Conservation (phyloP, 1,139 yeast genomes). For the Magnusiomyces paraingens region DNA sequence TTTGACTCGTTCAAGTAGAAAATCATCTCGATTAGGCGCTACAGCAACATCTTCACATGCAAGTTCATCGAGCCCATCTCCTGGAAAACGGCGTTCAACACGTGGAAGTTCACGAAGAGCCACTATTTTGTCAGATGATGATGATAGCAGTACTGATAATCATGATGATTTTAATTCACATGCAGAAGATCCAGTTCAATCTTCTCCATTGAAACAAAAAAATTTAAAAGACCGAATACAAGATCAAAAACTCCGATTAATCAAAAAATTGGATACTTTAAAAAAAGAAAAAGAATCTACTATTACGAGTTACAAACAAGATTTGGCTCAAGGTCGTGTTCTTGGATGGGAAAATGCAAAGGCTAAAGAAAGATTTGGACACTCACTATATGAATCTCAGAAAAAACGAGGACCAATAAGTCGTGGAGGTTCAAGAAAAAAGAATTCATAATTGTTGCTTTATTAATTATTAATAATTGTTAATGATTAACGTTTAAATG, state of each 20-base stretch:
- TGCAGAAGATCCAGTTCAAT: not conserved
- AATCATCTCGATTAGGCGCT: not conserved
- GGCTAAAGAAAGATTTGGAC: constrained; percentile 15
- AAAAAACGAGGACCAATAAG: constrained; percentile 3
- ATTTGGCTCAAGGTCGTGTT: constrained; percentile 12
- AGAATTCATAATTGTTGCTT: not conserved
- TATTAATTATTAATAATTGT: not conserved
- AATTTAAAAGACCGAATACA: not conserved
- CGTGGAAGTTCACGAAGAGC: not conserved
- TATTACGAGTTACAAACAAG: constrained; percentile 10
- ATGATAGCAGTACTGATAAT: not conserved
- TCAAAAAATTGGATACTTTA: constrained; percentile 9
- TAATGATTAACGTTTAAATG: too few relatives aligned
- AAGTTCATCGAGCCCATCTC: not conserved
- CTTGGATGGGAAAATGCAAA: constrained; percentile 16
- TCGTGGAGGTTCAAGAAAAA: not conserved
- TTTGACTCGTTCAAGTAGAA: not conserved
- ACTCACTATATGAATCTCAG: constrained; percentile 8
- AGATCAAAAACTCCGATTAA: not conserved
- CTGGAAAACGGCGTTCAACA: not conserved
- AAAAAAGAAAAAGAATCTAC: constrained; percentile 16
- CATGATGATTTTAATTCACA: too few relatives aligned
- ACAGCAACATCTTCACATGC: not conserved
- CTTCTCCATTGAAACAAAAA: not conserved
- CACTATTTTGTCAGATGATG: not conserved